These are phyloP conservation scores for Sedum album DNA, from an alignment of 164 flowering plant genomes.

Conservation along the genomic window DNA sequence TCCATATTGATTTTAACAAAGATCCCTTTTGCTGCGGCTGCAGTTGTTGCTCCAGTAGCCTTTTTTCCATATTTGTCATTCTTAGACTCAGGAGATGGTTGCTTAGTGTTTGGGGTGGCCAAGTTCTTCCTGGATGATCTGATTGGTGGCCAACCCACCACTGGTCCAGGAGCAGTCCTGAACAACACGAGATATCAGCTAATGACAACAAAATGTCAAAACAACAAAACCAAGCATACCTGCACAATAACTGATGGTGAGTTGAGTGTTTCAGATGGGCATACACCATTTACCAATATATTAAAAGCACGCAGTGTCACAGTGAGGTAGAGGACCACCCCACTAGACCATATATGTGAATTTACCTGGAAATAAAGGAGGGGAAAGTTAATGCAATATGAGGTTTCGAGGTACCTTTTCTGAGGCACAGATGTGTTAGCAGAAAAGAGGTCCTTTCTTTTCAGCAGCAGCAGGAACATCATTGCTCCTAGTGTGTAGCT, in stretches of 20 bases:
- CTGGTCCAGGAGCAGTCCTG: no score
- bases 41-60: constrained; percentile 14
- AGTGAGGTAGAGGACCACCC: background rate
- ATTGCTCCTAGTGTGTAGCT: background rate
- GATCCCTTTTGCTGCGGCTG: constrained; percentile 20
- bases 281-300: background rate
- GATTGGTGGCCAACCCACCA: no score
- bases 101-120: constrained; percentile 53
- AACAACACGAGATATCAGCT: no score
- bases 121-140: constrained; percentile 61
- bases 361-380: background rate
- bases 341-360: background rate
- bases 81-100: constrained; percentile 20
- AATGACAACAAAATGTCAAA: constrained; percentile 63
- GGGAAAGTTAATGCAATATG: background rate
- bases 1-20: no score
- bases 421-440: background rate
- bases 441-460: background rate
- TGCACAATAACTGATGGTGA: no score
- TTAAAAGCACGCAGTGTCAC: background rate
- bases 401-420: background rate
- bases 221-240: background rate
- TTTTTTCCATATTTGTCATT: constrained; percentile 25
- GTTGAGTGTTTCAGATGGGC: no score
- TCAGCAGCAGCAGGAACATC: background rate